A percentile compares a stretch with the other conserved stretches of the same genome.
Conservation (phyloP, 2,329 filamentous ascomycete genomes). For the Aotearoamyces nothofagi region DNA sequence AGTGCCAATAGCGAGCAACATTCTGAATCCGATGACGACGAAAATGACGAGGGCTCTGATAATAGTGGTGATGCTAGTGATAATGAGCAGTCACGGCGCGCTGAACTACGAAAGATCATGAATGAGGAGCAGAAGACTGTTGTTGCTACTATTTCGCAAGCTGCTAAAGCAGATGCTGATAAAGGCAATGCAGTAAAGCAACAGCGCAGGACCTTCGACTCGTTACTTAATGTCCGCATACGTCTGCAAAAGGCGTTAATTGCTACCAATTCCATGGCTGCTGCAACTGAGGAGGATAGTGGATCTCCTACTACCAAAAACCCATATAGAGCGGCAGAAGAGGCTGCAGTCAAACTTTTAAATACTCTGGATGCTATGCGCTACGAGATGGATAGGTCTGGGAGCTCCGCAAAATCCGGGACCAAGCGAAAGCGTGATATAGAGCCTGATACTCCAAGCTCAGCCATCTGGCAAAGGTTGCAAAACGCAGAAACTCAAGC, state of each 20-base stretch:
- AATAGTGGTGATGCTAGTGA: slow-evolving; percentile 15
- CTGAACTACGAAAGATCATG: slow-evolving; percentile 53
- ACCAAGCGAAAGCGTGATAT: slow-evolving; percentile 46
- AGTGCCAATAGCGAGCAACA: slow-evolving; percentile 18
- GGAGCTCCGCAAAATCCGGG: slow-evolving; percentile 27
- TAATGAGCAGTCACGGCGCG: slow-evolving; percentile 24
- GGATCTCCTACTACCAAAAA: slow-evolving; percentile 21
- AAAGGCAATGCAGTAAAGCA: slow-evolving; percentile 79
- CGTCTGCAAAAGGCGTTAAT: slow-evolving; percentile 84
- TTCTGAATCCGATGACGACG: slow-evolving; percentile 21
- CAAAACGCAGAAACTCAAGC: slow-evolving; percentile 45
- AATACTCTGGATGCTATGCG: slow-evolving; percentile 63
- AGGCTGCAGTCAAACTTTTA: slow-evolving; percentile 73
- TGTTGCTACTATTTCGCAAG: slow-evolving; percentile 41
- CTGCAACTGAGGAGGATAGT: slow-evolving; percentile 23
- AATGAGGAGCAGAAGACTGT: slow-evolving; percentile 51
- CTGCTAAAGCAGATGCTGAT: slow-evolving; percentile 60
- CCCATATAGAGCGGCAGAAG: slow-evolving; percentile 64
- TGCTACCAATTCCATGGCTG: slow-evolving; percentile 58
- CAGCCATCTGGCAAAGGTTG: slow-evolving; percentile 61
- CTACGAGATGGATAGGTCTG: slow-evolving; percentile 36
- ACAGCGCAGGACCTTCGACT: slow-evolving; percentile 76
- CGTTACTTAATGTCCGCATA: slow-evolving; percentile 78
- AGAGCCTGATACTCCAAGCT: slow-evolving; percentile 38
- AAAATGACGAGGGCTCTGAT: slow-evolving; percentile 15